These are phyloP conservation scores for Hemerocallis citrina DNA, from an alignment of 106 monocot genomes.

Conservation along the genomic window DNA sequence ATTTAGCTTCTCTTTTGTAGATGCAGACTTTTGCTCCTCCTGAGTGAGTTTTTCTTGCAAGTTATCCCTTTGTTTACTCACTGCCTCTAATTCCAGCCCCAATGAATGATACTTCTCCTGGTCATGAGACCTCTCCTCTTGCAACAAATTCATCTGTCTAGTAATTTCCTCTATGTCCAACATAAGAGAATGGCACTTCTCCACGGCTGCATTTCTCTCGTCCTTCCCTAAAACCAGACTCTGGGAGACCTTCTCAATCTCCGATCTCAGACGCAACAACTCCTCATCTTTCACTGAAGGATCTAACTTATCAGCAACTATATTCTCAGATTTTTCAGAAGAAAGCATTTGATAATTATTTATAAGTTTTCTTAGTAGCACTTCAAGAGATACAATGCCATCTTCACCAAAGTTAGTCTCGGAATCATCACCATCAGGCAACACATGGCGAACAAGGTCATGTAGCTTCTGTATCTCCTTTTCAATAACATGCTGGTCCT, in stretches of 20 bases:
- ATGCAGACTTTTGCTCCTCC: slow-evolving; percentile 66
- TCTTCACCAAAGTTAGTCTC: slow-evolving; percentile 17
- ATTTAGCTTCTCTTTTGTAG: slow-evolving; percentile 82
- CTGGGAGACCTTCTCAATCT: slow-evolving; percentile 29
- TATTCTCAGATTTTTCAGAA: too few species aligned
- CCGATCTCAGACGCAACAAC: too few species aligned
- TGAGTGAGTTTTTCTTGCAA: slow-evolving; percentile 65
- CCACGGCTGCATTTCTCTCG: slow-evolving; percentile 42
- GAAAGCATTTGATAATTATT: slow-evolving; percentile 32
- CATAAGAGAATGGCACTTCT: slow-evolving; percentile 39
- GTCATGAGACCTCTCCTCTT: slow-evolving; percentile 34
- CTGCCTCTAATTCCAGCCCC: slow-evolving; percentile 36
- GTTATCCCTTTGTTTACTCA: slow-evolving; percentile 42
- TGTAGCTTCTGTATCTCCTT: slow-evolving; percentile 33
- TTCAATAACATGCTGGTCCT: slow-evolving; percentile 27
- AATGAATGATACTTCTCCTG: slow-evolving; percentile 39
- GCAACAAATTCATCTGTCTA: slow-evolving; percentile 37
- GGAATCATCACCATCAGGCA: slow-evolving; percentile 28
- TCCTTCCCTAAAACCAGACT: slow-evolving; percentile 29
- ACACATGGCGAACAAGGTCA: slow-evolving; percentile 34
- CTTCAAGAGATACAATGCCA: slow-evolving; percentile 34
- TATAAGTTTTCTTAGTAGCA: slow-evolving; percentile 39
- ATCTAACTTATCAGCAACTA: too few species aligned
- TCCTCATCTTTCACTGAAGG: too few species aligned
- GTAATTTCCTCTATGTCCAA: slow-evolving; percentile 38